phyloP scores from a whole-genome alignment of 1,284 basidiomycete genomes.

The Agaricales sp. region DNA sequence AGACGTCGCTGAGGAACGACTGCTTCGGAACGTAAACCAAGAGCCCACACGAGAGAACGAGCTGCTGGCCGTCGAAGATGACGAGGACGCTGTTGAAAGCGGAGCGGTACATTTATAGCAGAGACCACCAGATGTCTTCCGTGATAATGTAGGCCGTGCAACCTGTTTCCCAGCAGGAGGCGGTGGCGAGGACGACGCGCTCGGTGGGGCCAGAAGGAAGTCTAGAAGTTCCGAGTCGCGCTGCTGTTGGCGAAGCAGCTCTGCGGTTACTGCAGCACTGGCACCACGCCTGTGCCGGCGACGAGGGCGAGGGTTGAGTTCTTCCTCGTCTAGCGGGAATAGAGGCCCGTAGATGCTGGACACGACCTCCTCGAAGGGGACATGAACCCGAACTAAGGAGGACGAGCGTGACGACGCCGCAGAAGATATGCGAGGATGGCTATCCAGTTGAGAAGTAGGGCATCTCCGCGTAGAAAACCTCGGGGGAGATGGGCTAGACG shows the following conservation, averaged over 20 bases:
- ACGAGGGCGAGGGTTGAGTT: background rate
- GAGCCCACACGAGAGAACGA: background rate
- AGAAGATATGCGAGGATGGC: background rate
- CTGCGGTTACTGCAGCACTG: background rate
- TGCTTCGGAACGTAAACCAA: background rate
- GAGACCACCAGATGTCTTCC: background rate
- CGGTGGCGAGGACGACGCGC: background rate
- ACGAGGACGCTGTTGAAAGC: background rate
- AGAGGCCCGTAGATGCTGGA: conserved; percentile 3
- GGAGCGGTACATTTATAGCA: background rate
- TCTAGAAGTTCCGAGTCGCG: background rate
- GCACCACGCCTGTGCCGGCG: background rate
- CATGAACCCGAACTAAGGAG: background rate
- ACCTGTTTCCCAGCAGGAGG: background rate
- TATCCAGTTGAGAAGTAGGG: background rate
- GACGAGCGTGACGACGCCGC: background rate
- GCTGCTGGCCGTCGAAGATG: background rate
- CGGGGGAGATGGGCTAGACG: background rate
- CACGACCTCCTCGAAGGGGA: conserved; percentile 5
- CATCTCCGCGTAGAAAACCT: conserved; percentile 15
- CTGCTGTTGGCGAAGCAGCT: background rate
- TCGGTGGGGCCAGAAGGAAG: background rate
- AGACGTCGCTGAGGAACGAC: background rate
- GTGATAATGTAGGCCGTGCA: background rate
- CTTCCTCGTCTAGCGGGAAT: background rate